Base-by-base conservation (phyloP, 805 yeast species). In the Hanseniaspora thailandica region DNA sequence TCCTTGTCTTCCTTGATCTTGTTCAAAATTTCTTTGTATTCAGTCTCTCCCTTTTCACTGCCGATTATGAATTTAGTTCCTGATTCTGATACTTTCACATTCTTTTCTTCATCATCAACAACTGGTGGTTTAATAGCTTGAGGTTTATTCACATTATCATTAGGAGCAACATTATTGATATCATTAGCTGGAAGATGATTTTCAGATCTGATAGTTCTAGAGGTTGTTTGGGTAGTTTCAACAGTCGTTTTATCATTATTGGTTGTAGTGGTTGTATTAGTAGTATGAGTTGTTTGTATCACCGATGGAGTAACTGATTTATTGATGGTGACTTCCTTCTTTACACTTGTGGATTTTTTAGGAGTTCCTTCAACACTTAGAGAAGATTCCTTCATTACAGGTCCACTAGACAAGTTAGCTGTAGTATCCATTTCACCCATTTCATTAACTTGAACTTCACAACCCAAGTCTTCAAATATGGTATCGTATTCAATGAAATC, bases 401-500 rank as follows among this genome's bases (percentile, higher is more conserved):
- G 39, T 4, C 13, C 23, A 25, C 33, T 17, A 36, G 59, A 54
- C 4, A 47, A 36, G 13, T 55, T 33, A 2, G 46, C 17, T 28
- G 35, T 17, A 4, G 36, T 31, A n/a, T 56, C 57, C 1, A 36
- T 5, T 34, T 57, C 73, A 15, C 70, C 73, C 20, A 58, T 60
- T 40, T 77, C 84, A 54, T 75, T 81, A 43, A 88, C 60, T 39
- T 58, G 57, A 22, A 66, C 57, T 57, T 65, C 67, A 54, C 67
- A 76, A 43, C 82, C 88, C 60, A 93, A 75, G 56, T 81, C 86
- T 60, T 93, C 97, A 67, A 90, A 93, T 56, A 90, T 78, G 13
- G 86, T 88, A 60, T 89, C 96, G 66, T 90, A 95, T 63, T 88
- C 97, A 33, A 89, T 83, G 66, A 88, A 90, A 62, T 89, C 96